Conservation (phyloP, 768 basidiomycete genomes). For the Amylocystis lapponica region DNA sequence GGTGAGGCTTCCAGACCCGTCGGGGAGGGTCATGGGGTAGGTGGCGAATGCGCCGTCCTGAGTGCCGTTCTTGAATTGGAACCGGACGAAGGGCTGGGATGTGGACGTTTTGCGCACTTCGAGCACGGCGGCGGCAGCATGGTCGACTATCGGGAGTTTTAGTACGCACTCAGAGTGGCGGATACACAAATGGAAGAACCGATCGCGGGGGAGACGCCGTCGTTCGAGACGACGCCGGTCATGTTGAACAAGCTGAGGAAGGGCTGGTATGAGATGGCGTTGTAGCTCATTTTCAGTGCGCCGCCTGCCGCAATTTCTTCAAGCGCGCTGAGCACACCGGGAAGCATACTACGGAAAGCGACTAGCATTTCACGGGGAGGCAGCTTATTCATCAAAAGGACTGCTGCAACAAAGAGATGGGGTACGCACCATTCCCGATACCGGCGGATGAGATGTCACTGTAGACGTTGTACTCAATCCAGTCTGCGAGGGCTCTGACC, state of each 20-base stretch:
- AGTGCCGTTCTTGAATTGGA: slow-evolving; percentile 70
- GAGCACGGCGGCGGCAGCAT: slow-evolving; percentile 50
- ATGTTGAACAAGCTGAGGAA: slow-evolving; percentile 76
- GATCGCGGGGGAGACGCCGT: slow-evolving; percentile 49
- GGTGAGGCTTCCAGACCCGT: slow-evolving; percentile 21
- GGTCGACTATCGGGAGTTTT: slow-evolving; percentile 42
- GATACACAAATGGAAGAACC: slow-evolving; percentile 33
- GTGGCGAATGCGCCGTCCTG: slow-evolving; percentile 38
- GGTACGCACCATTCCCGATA: slow-evolving; percentile 38
- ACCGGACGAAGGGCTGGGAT: slow-evolving; percentile 47
- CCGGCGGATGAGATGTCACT: slow-evolving; percentile 42
- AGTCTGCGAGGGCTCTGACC: slow-evolving; percentile 60
- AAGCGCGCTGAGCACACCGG: slow-evolving; percentile 52
- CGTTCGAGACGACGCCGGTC: slow-evolving; percentile 47
- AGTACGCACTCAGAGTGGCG: background rate
- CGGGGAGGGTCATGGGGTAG: slow-evolving; percentile 39
- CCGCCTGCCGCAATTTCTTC: slow-evolving; percentile 41
- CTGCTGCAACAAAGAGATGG: background rate
- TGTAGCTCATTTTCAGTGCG: slow-evolving; percentile 52
- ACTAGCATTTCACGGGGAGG: slow-evolving; percentile 37
- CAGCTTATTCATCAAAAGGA: background rate
- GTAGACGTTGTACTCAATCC: slow-evolving; percentile 69
- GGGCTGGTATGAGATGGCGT: slow-evolving; percentile 70
- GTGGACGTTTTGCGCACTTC: slow-evolving; percentile 49
- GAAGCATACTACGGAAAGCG: slow-evolving; percentile 58